Percentiles rank a stretch among this genome's conserved stretches.
Conservation (phyloP, 2,329 filamentous ascomycete species). For the Calonectria henricotiae region DNA sequence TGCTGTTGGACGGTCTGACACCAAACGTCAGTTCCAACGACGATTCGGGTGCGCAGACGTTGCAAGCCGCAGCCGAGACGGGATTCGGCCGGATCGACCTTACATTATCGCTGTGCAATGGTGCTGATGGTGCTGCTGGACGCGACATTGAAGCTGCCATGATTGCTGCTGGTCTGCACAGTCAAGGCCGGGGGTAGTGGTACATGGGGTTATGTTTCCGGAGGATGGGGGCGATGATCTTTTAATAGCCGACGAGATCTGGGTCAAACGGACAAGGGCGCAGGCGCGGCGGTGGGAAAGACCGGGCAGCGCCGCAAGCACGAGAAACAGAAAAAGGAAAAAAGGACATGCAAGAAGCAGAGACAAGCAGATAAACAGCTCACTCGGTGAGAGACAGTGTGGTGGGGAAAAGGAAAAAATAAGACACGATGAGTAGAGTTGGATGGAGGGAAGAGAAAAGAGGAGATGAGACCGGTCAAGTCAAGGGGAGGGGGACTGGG, state of each 20-base stretch:
- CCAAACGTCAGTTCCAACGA: conserved; percentile 13
- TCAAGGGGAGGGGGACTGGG: neutral
- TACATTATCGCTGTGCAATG: conserved; percentile 10
- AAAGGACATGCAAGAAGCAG: conserved; percentile 13
- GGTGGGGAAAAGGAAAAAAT: conserved; percentile 18
- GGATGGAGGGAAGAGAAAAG: conserved; percentile 19
- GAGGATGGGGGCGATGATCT: conserved; percentile 13
- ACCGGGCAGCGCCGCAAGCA: neutral
- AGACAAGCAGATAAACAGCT: conserved; percentile 12
- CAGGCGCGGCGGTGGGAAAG: neutral
- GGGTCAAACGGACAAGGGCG: neutral
- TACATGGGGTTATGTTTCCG: neutral
- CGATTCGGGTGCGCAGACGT: neutral
- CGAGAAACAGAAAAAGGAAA: conserved; percentile 9
- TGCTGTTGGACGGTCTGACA: neutral
- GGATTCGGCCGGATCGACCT: conserved; percentile 16
- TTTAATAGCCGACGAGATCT: conserved; percentile 15
- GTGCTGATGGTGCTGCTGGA: neutral
- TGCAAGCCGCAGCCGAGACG: neutral
- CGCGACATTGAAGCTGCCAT: conserved; percentile 22
- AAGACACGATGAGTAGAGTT: neutral
- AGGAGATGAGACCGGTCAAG: conserved; percentile 11
- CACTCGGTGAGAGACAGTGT: conserved; percentile 20
- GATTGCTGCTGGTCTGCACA: conserved; percentile 1
- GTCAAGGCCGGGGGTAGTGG: conserved; percentile 10